A percentile compares a stretch with the other conserved stretches of the same genome.
Evolutionary conservation across 2,329 filamentous ascomycete genomes (phyloP).

Genomic region (Fusarium metavorans): DNA sequence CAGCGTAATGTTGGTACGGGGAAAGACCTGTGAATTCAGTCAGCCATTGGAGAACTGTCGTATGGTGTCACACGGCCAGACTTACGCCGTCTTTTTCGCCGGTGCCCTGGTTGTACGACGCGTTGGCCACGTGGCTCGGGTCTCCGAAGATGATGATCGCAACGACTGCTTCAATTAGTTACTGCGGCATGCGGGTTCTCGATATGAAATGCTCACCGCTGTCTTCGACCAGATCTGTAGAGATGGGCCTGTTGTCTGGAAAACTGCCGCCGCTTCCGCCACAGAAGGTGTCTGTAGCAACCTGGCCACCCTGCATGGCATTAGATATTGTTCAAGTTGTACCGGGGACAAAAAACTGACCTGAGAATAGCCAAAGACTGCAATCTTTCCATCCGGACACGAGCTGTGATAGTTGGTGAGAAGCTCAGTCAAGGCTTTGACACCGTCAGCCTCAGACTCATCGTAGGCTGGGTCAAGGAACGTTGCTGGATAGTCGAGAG

Average conservation of each 20-base stretch:
- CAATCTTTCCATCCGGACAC: constrained; percentile 56
- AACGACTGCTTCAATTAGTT: constrained; percentile 49
- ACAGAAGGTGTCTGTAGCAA: constrained; percentile 54
- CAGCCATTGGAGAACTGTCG: background rate
- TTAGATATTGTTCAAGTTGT: background rate
- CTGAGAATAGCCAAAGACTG: constrained; percentile 58
- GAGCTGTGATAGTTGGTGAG: constrained; percentile 49
- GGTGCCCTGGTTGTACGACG: constrained; percentile 53
- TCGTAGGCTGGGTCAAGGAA: constrained; percentile 49
- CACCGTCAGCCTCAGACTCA: constrained; percentile 51
- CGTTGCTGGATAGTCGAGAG: constrained; percentile 55
- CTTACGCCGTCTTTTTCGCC: constrained; percentile 54
- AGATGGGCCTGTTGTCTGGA: constrained; percentile 43
- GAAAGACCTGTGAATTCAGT: constrained; percentile 50
- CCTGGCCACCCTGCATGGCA: constrained; percentile 52
- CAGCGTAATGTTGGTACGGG: constrained; percentile 48
- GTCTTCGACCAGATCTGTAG: constrained; percentile 45
- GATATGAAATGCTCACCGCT: constrained; percentile 46
- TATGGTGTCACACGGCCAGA: background rate
- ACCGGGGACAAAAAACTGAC: constrained; percentile 25
- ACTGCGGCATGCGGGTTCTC: background rate
- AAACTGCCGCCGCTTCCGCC: constrained; percentile 49
- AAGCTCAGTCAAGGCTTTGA: constrained; percentile 45
- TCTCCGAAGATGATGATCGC: constrained; percentile 57
- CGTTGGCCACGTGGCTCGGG: constrained; percentile 53